These are phyloP conservation scores for Cafeteria roenbergensis DNA, from an alignment of 108 stramenopile species.

Conservation along the genomic window DNA sequence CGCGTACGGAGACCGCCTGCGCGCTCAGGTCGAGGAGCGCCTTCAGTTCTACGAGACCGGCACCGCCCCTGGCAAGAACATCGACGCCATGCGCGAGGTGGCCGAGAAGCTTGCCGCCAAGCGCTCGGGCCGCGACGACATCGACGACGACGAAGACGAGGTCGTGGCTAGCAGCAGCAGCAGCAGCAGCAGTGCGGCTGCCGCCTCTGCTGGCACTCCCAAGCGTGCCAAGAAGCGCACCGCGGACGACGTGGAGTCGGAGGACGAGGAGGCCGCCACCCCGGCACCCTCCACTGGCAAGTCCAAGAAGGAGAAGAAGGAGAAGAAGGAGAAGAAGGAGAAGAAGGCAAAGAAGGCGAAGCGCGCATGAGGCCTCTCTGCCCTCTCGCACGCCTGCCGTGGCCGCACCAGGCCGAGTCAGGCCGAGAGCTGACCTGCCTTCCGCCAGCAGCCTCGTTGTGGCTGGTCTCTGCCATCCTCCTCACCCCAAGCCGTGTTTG, in stretches of 20 bases:
- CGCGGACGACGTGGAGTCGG: slow-evolving; percentile 12
- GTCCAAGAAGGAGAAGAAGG: slow-evolving; percentile 42
- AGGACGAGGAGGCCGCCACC: background rate
- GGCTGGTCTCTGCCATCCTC: too few species aligned
- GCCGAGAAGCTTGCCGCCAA: slow-evolving; percentile 54
- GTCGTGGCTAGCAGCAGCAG: background rate
- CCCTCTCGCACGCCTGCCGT: too few species aligned
- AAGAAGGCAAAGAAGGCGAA: slow-evolving; percentile 32
- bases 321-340: slow-evolving; percentile 42
- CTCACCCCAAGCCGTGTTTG: too few species aligned
- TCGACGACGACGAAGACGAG: slow-evolving; percentile 18
- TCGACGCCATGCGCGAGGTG: slow-evolving; percentile 93
- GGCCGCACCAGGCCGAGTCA: too few species aligned
- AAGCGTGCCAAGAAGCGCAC: slow-evolving; percentile 21
- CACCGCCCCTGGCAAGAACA: slow-evolving; percentile 79
- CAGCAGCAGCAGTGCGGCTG: background rate
- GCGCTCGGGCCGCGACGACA: background rate
- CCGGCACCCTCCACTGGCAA: slow-evolving; percentile 34
- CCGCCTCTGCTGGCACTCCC: background rate
- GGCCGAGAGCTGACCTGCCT: too few species aligned
- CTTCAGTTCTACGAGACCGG: slow-evolving; percentile 96
- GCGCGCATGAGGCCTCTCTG: too few species aligned
- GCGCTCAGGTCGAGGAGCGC: slow-evolving; percentile 96
- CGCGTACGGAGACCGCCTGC: slow-evolving; percentile 82
- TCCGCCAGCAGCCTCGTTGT: too few species aligned